Percentiles rank a stretch among this genome's conserved stretches.
These are phyloP conservation scores for Mycena leptocephala DNA, from an alignment of 768 basidiomycete species.

Conservation along the genomic window DNA sequence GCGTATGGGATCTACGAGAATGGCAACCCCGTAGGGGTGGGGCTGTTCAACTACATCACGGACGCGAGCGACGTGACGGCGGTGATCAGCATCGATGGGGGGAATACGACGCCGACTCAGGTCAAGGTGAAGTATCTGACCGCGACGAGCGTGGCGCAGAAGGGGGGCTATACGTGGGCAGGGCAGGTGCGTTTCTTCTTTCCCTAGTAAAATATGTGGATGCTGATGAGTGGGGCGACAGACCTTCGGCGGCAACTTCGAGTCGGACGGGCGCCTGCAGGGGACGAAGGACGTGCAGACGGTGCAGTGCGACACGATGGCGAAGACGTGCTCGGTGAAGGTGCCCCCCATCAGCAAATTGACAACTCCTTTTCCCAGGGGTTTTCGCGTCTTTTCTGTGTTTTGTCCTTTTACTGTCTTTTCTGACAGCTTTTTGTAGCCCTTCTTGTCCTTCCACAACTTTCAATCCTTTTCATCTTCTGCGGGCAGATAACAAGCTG, in stretches of 20 bases:
- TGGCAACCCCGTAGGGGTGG: slow-evolving; percentile 71
- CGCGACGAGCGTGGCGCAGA: slow-evolving; percentile 21
- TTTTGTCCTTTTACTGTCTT: no score
- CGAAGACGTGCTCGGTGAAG: slow-evolving; percentile 69
- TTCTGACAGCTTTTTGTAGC: no score
- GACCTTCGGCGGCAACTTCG: slow-evolving; percentile 71
- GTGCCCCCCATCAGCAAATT: no score
- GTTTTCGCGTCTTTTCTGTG: no score
- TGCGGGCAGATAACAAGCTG: no score
- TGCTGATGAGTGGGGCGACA: background rate
- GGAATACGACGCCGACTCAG: slow-evolving; percentile 56
- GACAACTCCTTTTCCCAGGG: no score
- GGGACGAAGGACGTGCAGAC: slow-evolving; percentile 71
- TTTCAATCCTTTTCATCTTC: no score
- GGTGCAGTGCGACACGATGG: slow-evolving; percentile 69
- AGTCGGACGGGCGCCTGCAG: slow-evolving; percentile 77
- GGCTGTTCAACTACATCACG: slow-evolving; percentile 81
- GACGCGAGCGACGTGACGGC: slow-evolving; percentile 74
- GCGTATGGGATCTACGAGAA: slow-evolving; percentile 84
- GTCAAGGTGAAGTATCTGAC: slow-evolving; percentile 70
- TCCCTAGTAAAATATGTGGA: background rate
- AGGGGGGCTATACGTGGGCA: slow-evolving; percentile 26
- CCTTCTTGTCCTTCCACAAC: no score
- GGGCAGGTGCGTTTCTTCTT: background rate
- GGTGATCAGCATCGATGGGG: slow-evolving; percentile 61